phyloP scores from a whole-genome alignment of 108 stramenopile species.

The Skeletonema potamos region DNA sequence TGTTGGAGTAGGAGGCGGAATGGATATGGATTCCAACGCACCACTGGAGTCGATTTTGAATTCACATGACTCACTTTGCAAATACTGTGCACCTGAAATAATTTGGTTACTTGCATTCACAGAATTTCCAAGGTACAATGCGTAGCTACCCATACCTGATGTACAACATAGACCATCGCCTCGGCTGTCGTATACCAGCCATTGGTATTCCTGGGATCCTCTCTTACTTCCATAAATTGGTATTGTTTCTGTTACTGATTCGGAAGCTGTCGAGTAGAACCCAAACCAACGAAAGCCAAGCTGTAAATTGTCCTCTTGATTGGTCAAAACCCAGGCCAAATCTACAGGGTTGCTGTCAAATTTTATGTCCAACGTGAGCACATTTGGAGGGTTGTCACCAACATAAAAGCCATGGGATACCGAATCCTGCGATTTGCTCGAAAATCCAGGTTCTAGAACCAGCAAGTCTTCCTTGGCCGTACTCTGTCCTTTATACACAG shows the following conservation, averaged over 20 bases:
- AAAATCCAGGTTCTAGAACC: constrained; percentile 28
- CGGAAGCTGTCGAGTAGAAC: constrained; percentile 1
- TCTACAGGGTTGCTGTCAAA: constrained; percentile 21
- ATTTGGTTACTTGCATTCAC: not conserved
- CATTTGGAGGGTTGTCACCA: constrained; percentile 14
- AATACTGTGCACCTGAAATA: constrained; percentile 7
- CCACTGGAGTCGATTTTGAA: constrained; percentile 14
- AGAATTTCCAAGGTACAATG: constrained; percentile 17
- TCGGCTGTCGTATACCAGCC: constrained; percentile 3
- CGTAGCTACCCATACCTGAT: constrained; percentile 11
- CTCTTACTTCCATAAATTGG: constrained; percentile 18
- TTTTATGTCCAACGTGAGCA: constrained; percentile 17
- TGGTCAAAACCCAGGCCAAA: constrained; percentile 14
- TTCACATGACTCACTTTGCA: not conserved
- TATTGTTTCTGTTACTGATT: constrained; percentile 14
- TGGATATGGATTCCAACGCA: not conserved
- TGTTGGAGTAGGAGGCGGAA: not conserved
- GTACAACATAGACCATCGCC: constrained; percentile 22
- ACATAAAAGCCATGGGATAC: constrained; percentile 33
- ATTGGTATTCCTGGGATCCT: constrained; percentile 16
- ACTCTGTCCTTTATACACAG: constrained; percentile 18
- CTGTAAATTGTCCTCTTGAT: constrained; percentile 17
- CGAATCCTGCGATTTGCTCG: not conserved
- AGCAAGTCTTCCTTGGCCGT: constrained; percentile 5
- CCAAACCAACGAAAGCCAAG: constrained; percentile 28